Base-by-base conservation (phyloP, 2,329 filamentous ascomycete genomes). In the Neonectria coccinea region DNA sequence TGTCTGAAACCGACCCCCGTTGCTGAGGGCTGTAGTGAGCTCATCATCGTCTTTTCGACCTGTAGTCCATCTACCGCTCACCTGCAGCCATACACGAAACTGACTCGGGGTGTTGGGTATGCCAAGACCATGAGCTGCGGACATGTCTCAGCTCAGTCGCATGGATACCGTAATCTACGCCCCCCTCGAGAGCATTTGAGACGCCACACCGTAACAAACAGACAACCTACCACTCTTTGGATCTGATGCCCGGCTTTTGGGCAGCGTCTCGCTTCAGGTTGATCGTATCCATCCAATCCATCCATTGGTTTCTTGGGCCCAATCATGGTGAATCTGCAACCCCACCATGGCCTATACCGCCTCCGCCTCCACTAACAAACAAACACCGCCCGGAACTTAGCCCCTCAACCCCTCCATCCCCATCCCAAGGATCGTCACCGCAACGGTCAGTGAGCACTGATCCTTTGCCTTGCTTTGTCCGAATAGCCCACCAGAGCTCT, bases 341-440 rank as follows among this genome's bases (percentile, higher is more conserved):
- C 33, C 52, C 56, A 64, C 54, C 27, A 10, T 10, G 11, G 10
- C 33, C 57, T 25, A 45, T 22, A 47, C 59, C 59, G 55, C 54
- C 53, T 48, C 47, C 22, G 33, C 36, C 14, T 44, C 36, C 36
- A 45, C 39, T 53, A 66, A 59, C 59, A 18, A 70, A 69, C 67
- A 72, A 70, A 69, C 67, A 72, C 69, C 66, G 69, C 70, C 70
- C 65, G 57, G 42, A 22, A 22, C 22, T 22, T 22, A 73, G 73
- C 75, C 75, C 75, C 75, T 77, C n/a, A 20, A 20, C 39, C 39
- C 39, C 39, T 42, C 39, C 39, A 20, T 42, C 75, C 71, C 71
- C 36, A n/a, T 39, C 36, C 36, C 36, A 39, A 5, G 36, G 14
- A 77, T 75, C 72, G 72, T 77, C 74, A 77, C 75, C 75, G 74